phyloP scores from a whole-genome alignment of 768 basidiomycete species.

The Dentipellis sp. region DNA sequence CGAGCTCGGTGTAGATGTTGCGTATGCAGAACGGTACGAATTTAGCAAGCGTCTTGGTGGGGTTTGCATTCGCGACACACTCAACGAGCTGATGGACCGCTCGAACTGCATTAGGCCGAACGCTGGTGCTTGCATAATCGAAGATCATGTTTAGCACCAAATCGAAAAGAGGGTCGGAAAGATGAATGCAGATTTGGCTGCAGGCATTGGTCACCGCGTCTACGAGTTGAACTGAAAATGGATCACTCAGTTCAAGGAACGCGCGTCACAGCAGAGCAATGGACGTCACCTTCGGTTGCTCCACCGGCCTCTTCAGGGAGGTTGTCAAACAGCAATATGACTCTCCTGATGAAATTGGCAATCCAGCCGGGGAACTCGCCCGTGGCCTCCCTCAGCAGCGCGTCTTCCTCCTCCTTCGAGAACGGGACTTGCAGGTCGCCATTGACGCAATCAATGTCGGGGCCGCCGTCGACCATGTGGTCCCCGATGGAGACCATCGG shows the following conservation, averaged over 20 bases:
- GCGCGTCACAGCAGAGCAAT: background rate
- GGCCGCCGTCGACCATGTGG: conserved; percentile 21
- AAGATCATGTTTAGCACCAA: conserved; percentile 76
- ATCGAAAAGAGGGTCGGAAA: conserved; percentile 68
- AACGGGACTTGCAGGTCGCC: conserved; percentile 23
- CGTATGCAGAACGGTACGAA: conserved; percentile 67
- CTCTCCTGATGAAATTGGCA: conserved; percentile 66
- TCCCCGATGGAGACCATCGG: conserved; percentile 26
- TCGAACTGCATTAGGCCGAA: conserved; percentile 78
- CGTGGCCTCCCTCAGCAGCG: conserved; percentile 59
- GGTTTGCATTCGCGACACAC: conserved; percentile 75
- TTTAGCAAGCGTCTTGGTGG: conserved; percentile 65
- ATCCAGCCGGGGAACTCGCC: conserved; percentile 78
- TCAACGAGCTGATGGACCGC: conserved; percentile 82
- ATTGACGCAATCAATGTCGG: background rate
- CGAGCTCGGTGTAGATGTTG: conserved; percentile 69
- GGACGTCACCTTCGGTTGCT: conserved; percentile 46
- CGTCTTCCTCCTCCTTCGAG: conserved; percentile 61
- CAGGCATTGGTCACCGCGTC: conserved; percentile 71
- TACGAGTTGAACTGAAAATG: conserved; percentile 51
- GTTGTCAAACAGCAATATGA: conserved; percentile 76
- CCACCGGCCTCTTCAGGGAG: conserved; percentile 76
- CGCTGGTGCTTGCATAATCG: conserved; percentile 73
- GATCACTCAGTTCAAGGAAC: background rate
- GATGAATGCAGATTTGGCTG: conserved; percentile 67